Conservation (phyloP, 306 rosid genomes). For the Prunus davidiana region DNA sequence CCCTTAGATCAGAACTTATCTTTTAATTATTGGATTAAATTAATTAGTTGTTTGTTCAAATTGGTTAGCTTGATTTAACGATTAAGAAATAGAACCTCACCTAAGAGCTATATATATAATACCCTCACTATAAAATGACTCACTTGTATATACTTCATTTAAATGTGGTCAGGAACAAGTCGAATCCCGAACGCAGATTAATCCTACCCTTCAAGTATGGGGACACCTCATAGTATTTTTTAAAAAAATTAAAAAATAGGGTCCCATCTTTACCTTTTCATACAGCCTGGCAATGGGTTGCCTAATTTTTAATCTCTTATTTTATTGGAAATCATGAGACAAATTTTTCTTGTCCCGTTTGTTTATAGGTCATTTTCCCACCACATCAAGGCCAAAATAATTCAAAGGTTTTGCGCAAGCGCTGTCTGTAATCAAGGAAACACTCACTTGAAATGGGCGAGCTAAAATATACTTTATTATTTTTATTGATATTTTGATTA, state of each 20-base stretch:
- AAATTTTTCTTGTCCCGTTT: not conserved
- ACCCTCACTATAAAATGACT: not conserved
- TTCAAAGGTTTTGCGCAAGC: not conserved
- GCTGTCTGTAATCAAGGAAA: slow-evolving; percentile 2
- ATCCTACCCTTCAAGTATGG: fast-evolving
- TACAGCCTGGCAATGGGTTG: not conserved
- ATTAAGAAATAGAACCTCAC: too few species aligned
- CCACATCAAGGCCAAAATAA: not conserved
- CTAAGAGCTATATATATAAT: too few species aligned
- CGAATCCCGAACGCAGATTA: fast-evolving
- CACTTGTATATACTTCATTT: not conserved
- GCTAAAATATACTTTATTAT: too few species aligned
- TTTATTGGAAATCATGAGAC: not conserved
- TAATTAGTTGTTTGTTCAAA: too few species aligned
- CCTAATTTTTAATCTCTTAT: not conserved
- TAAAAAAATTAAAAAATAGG: not conserved
- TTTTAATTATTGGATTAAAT: too few species aligned
- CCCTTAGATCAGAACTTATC: fast-evolving
- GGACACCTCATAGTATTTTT: too few species aligned
- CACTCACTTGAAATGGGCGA: too few species aligned
- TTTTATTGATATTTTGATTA: too few species aligned
- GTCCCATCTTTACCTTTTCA: not conserved
- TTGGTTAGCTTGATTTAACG: too few species aligned
- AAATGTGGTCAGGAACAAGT: too few species aligned
- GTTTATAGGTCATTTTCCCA: not conserved